These are phyloP conservation scores for Samsoniella hepiali DNA, from an alignment of 2,329 filamentous ascomycete species.

Conservation along the genomic window DNA sequence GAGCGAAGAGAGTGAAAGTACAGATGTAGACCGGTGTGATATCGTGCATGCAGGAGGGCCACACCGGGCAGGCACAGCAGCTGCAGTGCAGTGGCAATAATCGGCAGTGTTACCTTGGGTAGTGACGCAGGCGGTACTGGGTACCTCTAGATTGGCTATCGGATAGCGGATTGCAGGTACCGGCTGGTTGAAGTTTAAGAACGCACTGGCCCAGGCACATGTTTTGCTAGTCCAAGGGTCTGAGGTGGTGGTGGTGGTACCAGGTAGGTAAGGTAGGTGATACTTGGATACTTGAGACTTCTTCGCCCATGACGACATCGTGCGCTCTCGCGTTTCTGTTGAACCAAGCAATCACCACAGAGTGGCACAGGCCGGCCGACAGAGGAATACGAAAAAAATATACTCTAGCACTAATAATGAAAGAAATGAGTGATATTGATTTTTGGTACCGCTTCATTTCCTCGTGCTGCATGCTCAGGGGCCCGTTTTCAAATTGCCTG, in stretches of 20 bases:
- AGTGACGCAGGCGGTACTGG: background rate
- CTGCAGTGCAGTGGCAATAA: background rate
- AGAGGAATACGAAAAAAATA: background rate
- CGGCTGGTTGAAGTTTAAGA: background rate
- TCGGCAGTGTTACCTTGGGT: background rate
- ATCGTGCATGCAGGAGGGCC: background rate
- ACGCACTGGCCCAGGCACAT: slow-evolving; percentile 12
- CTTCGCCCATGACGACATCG: background rate
- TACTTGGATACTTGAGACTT: background rate
- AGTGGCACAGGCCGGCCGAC: too few relatives aligned
- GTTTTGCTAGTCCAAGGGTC: background rate
- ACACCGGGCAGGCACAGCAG: background rate
- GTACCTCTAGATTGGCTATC: background rate
- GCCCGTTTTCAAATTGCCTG: background rate
- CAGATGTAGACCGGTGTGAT: background rate
- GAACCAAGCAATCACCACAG: background rate
- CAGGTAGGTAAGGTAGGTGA: background rate
- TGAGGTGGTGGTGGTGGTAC: background rate
- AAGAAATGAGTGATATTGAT: too few relatives aligned
- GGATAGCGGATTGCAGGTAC: background rate
- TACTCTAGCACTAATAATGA: too few relatives aligned
- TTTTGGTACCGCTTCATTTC: too few relatives aligned
- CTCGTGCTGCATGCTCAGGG: background rate
- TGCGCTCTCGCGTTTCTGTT: background rate
- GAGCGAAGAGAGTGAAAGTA: too few relatives aligned